Base-by-base conservation (phyloP, 1,139 yeast species). In the Blastobotrys niveus region DNA sequence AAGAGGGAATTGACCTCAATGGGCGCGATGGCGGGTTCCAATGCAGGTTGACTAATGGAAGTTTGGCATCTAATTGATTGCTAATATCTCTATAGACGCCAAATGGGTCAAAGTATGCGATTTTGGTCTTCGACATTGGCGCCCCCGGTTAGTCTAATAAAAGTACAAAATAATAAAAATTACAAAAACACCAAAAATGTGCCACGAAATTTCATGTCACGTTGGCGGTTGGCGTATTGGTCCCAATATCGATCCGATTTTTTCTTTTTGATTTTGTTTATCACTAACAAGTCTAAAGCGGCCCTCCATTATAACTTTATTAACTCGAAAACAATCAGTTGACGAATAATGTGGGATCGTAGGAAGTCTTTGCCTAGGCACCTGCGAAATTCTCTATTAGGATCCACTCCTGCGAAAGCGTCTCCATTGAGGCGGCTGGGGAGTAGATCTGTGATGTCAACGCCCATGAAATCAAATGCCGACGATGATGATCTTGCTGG, bases 41-140 rank as follows among this genome's bases (percentile, higher is more conserved):
- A 60, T 87, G 95, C 27, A 91, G 67, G 49, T 84, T 84, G 3
- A 80, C 76, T 32, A 89, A 67, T 2, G 87, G 89, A 3, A 85
- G 68, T 47, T 75, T 73, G 12, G 72, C 52, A 33, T 67, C 65
- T 20, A 89, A 63, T 30, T 76, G 80, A 3, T 68, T 63, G 50
- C 72, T 62, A n/a, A 88, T 63, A 38, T 67, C 64, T 1, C 77
- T 74, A 56, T 74, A 83, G 1, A 82, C 76, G 34, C 77, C 76
- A 59, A 85, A 84, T 0, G 97, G 97, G 60, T 91, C 97, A 62
- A 84, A 87, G 62, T 80, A 88, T 8, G 93, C 88, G 21, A 82
- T 66, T 38, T 62, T 59, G 3, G 79, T 59, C 42, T 51, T 57
- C 34, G 51, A 19, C 46, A 42, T 42, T n/a, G n/a, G n/a, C n/a